Conservation (phyloP, 352 stramenopile genomes). For the Phytophthora sp. region DNA sequence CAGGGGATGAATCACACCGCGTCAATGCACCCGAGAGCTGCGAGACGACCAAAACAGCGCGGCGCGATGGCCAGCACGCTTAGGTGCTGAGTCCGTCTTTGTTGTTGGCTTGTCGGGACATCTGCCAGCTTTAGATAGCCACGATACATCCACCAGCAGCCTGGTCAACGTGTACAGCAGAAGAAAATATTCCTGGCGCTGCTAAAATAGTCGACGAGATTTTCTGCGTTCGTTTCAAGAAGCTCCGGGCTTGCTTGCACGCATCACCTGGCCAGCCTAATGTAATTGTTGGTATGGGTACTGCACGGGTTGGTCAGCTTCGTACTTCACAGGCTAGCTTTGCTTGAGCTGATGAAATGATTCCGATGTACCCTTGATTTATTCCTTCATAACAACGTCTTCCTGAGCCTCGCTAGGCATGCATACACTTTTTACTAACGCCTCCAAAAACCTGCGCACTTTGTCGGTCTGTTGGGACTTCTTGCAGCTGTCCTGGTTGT, state of each 20-base stretch:
- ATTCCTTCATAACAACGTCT: slow-evolving; percentile 27
- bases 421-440: slow-evolving; percentile 28
- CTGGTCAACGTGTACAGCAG: not conserved
- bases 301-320: too few relatives aligned
- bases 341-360: not conserved
- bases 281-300: too few relatives aligned
- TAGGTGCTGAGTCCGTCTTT: slow-evolving; percentile 26
- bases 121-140: slow-evolving; percentile 33
- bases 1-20: slow-evolving; percentile 8
- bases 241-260: not conserved
- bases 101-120: slow-evolving; percentile 19
- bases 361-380: slow-evolving; percentile 14
- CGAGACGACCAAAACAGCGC: slow-evolving; percentile 14
- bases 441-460: slow-evolving; percentile 20
- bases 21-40: slow-evolving; percentile 22
- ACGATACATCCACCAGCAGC: slow-evolving; percentile 5
- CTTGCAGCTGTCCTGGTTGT: slow-evolving; percentile 4
- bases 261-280: slow-evolving; percentile 3
- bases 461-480: not conserved
- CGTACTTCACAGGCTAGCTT: too few relatives aligned
- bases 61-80: slow-evolving; percentile 13
- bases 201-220: slow-evolving; percentile 30
- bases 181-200: slow-evolving; percentile 14
- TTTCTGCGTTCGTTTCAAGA: slow-evolving; percentile 36
- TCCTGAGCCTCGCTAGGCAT: slow-evolving; percentile 19